A percentile compares a stretch with the other conserved stretches of the same genome.
phyloP scores from a whole-genome alignment of 768 basidiomycete species.

The Xanthoconium purpureum region DNA sequence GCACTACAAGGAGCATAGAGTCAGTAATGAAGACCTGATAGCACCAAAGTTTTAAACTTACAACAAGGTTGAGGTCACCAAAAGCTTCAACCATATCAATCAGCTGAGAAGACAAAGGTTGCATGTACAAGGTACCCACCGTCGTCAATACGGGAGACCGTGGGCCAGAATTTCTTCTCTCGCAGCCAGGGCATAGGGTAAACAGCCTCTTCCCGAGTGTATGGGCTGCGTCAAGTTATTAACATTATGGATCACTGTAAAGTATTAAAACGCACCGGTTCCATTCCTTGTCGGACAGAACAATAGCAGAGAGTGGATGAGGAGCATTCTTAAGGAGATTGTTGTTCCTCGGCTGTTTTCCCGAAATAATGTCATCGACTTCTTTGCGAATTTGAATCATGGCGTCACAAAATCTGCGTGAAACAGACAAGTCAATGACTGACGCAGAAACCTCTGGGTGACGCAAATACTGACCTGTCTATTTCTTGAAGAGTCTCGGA shows the following conservation, averaged over 20 bases:
- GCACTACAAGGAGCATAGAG: conserved; percentile 46
- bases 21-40: conserved; percentile 8
- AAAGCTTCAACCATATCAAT: conserved; percentile 54
- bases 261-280: conserved; percentile 53
- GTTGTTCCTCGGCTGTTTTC: conserved; percentile 86
- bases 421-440: background rate
- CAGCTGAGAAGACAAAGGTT: background rate
- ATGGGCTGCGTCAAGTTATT: conserved; percentile 55
- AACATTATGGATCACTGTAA: conserved; percentile 1
- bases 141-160: conserved; percentile 89
- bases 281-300: conserved; percentile 78
- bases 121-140: conserved; percentile 47
- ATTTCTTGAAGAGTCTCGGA: conserved; percentile 92
- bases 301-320: conserved; percentile 76
- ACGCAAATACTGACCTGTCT: conserved; percentile 54
- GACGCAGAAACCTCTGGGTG: background rate
- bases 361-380: conserved; percentile 80
- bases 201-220: conserved; percentile 85
- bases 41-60: conserved; percentile 40
- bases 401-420: conserved; percentile 86
- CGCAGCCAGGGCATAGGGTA: conserved; percentile 82
- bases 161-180: conserved; percentile 96
- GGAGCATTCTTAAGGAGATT: conserved; percentile 94
- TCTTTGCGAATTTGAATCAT: conserved; percentile 96
- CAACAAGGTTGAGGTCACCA: conserved; percentile 88